phyloP scores from a whole-genome alignment of 352 stramenopile genomes.

The Pythium rishiriense region DNA sequence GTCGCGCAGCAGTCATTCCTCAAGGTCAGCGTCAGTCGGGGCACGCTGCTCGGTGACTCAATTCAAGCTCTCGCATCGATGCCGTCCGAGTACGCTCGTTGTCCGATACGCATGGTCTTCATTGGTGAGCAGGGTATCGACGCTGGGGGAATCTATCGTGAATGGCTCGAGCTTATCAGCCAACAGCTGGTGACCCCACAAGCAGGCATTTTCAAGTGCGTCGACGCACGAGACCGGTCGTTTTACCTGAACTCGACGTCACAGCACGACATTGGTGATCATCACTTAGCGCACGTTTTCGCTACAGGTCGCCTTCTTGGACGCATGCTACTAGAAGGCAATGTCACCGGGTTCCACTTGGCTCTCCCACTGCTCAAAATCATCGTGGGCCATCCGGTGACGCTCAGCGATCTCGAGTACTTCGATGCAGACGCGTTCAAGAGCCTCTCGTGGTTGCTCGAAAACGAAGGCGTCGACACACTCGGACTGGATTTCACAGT shows the following conservation, averaged over 20 bases:
- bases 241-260: conserved; percentile 47
- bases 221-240: conserved; percentile 42
- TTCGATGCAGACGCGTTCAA: conserved; percentile 61
- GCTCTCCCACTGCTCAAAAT: conserved; percentile 96
- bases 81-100: conserved; percentile 57
- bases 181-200: conserved; percentile 37
- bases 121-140: conserved; percentile 64
- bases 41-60: conserved; percentile 10
- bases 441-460: conserved; percentile 65
- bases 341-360: conserved; percentile 95
- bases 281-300: conserved; percentile 69
- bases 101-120: conserved; percentile 74
- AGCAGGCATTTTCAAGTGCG: conserved; percentile 43
- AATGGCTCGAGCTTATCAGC: conserved; percentile 75
- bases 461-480: conserved; percentile 51
- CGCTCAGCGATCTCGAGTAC: conserved; percentile 92
- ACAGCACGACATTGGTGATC: conserved; percentile 36
- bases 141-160: conserved; percentile 69
- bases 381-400: conserved; percentile 93
- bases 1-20: conserved; percentile 3
- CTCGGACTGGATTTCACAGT: conserved; percentile 71
- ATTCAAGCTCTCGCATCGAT: conserved; percentile 39
- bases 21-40: conserved; percentile 3
- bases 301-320: conserved; percentile 57
- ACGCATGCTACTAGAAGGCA: conserved; percentile 82